These are phyloP conservation scores for Colletotrichum zoysiae DNA, from an alignment of 2,329 filamentous ascomycete genomes.

Conservation along the genomic window DNA sequence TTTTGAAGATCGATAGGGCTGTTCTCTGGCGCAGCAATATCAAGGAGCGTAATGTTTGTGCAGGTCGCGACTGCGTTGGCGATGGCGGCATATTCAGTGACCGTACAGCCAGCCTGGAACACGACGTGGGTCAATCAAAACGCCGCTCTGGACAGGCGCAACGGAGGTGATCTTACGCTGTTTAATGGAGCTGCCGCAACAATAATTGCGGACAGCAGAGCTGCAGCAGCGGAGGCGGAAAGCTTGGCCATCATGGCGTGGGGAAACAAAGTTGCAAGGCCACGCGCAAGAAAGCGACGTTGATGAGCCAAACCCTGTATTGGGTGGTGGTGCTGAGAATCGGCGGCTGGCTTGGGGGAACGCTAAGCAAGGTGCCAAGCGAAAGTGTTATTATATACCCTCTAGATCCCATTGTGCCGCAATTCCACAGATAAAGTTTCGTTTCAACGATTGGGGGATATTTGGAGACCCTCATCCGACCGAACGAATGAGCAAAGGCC, in stretches of 20 bases:
- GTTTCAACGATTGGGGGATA: conserved; percentile 26
- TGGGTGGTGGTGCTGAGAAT: conserved; percentile 9
- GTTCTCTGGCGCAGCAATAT: conserved; percentile 31
- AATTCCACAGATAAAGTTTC: conserved; percentile 12
- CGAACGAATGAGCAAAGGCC: conserved; percentile 21
- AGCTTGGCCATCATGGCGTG: conserved; percentile 37
- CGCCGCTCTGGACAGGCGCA: not conserved
- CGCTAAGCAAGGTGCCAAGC: conserved; percentile 26
- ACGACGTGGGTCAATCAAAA: conserved; percentile 12
- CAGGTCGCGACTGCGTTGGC: conserved; percentile 32
- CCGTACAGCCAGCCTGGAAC: conserved; percentile 24
- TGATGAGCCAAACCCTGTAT: conserved; percentile 23
- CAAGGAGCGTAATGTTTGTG: conserved; percentile 33
- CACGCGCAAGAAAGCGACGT: conserved; percentile 2
- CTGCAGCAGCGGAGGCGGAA: conserved; percentile 23
- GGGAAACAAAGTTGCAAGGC: not conserved
- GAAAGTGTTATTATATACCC: conserved; percentile 30
- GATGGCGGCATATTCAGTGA: conserved; percentile 28
- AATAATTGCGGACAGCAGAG: conserved; percentile 32
- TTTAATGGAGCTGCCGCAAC: conserved; percentile 21
- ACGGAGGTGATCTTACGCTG: not conserved
- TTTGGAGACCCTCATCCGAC: conserved; percentile 23
- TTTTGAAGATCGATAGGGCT: conserved; percentile 31
- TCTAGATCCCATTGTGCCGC: conserved; percentile 18
- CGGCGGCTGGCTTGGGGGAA: conserved; percentile 17